Evolutionary conservation across 202 grass and related monocot species (phyloP), one percentile per base, ranked within the genome.

Genomic region (Digitaria exilis): DNA sequence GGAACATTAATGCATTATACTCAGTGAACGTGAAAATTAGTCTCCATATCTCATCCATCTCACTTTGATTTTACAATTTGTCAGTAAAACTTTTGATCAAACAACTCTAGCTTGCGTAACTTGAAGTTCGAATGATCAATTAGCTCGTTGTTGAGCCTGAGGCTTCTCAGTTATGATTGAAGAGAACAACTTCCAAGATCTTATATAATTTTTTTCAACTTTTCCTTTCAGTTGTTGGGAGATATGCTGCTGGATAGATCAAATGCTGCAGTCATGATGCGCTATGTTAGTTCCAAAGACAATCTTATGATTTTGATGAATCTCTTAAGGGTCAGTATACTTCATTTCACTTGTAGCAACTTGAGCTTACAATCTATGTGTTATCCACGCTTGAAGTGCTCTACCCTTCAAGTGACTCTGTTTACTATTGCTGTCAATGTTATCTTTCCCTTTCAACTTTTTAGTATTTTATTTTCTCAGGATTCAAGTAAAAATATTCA

Each of bases 221-320:
- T 83, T 68, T 89, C 34, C 59, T 76, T 78, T 72, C 86, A 99
- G 96, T 76, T 99, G 64, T 87, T 99, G 91, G 96, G 96, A 81
- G 96, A 99, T 58, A 96, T 99, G 85, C 79, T 99, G 39, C 87
- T 98, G 52, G 96, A 98, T 73, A 86, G 96, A 85, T 98, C 96
- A 83, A 98, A 98, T 83, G 91, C 91, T 87, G 91, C 89, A 67
- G 91, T 98, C 71, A 98, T 98, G 96, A 87, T 98, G 74, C 96
- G 55, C 56, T 98, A 98, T 90, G 93, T 98, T 90, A 83, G 92
- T 79, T 98, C 93, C 54, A 98, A 95, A 79, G 96, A 99, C 58
- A 96, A 96, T 78, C 93, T 99, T 75, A 99, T 95, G 91, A 90
- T 99, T 86, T 81, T 99, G 72, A 99, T 99, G 96, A 96, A 94